A percentile compares a stretch with the other conserved stretches of the same genome.
Conservation (phyloP, 208 protist genomes). For the Leishmania martiniquensis region DNA sequence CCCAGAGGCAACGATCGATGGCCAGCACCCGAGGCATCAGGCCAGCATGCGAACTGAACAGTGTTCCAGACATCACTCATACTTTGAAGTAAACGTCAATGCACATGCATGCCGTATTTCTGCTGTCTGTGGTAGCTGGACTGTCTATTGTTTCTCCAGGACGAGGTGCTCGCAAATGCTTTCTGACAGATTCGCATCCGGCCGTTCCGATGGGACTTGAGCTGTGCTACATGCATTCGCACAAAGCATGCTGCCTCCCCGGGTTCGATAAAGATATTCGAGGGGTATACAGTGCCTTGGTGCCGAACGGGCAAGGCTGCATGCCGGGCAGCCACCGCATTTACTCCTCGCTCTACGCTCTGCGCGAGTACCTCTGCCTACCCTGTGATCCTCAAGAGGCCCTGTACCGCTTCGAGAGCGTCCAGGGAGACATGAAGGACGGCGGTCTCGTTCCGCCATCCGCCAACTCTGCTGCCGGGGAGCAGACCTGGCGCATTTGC, state of each 20-base stretch:
- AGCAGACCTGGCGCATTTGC: slow-evolving; percentile 62
- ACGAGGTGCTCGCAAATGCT: slow-evolving; percentile 24
- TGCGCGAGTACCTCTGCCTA: slow-evolving; percentile 52
- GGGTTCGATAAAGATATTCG: slow-evolving; percentile 45
- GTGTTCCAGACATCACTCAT: neutral
- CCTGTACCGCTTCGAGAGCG: slow-evolving; percentile 48
- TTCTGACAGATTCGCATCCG: slow-evolving; percentile 13
- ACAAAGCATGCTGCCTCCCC: slow-evolving; percentile 43
- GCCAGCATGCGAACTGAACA: neutral
- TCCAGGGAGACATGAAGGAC: slow-evolving; percentile 43
- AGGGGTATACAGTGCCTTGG: slow-evolving; percentile 31
- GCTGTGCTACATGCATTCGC: slow-evolving; percentile 53
- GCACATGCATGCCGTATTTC: neutral
- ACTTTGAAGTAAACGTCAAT: neutral
- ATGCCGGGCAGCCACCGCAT: slow-evolving; percentile 35
- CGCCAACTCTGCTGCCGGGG: slow-evolving; percentile 22
- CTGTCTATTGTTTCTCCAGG: neutral
- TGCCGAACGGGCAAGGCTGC: slow-evolving; percentile 45
- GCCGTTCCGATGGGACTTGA: slow-evolving; percentile 38
- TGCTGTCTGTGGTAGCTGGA: neutral
- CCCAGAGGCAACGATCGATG: neutral
- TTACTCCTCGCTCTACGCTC: slow-evolving; percentile 42
- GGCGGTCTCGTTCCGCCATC: slow-evolving; percentile 46
- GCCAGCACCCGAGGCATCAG: neutral
- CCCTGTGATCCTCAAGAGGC: slow-evolving; percentile 54